A percentile compares a stretch with the other conserved stretches of the same genome.
Conservation (phyloP, 495 filamentous ascomycete genomes). For the Penicillium steckii region DNA sequence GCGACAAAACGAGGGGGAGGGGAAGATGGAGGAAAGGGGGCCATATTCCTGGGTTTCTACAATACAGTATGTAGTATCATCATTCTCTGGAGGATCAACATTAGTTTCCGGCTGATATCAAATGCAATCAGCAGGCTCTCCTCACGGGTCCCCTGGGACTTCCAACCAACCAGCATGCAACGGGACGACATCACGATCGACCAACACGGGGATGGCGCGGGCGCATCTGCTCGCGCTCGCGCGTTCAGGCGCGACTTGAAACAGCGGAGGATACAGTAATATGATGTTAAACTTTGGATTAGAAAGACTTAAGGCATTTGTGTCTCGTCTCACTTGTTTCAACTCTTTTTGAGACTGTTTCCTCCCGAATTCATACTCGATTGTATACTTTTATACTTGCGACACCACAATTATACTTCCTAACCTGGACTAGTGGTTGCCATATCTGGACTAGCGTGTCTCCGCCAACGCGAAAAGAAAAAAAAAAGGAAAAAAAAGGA, state of each 20-base stretch:
- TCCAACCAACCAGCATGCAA: slow-evolving; percentile 10
- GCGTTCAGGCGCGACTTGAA: slow-evolving; percentile 24
- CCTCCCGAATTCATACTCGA: background rate
- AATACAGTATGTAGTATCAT: too few relatives aligned
- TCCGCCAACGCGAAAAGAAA: slow-evolving; percentile 27
- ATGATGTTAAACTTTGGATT: background rate
- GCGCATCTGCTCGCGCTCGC: slow-evolving; percentile 2
- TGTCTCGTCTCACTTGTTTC: background rate
- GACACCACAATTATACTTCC: slow-evolving; percentile 4
- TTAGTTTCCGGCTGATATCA: slow-evolving; percentile 18
- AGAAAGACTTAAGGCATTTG: too few relatives aligned
- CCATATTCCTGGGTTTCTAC: background rate
- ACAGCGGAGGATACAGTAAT: slow-evolving; percentile 7
- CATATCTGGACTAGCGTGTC: slow-evolving; percentile 19
- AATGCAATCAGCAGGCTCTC: slow-evolving; percentile 27
- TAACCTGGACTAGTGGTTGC: slow-evolving; percentile 17
- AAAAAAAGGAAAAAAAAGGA: slow-evolving; percentile 16
- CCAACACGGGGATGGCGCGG: slow-evolving; percentile 8
- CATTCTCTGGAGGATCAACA: background rate
- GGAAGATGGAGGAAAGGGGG: background rate
- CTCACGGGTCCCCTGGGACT: slow-evolving; percentile 20
- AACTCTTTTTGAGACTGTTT: background rate
- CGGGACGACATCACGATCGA: slow-evolving; percentile 12
- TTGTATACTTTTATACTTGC: background rate
- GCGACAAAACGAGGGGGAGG: background rate